Percentiles rank a stretch among this genome's conserved stretches.
These are phyloP conservation scores for Pseudocercospora eumusae DNA, from an alignment of 2,329 filamentous ascomycete species.

Conservation along the genomic window DNA sequence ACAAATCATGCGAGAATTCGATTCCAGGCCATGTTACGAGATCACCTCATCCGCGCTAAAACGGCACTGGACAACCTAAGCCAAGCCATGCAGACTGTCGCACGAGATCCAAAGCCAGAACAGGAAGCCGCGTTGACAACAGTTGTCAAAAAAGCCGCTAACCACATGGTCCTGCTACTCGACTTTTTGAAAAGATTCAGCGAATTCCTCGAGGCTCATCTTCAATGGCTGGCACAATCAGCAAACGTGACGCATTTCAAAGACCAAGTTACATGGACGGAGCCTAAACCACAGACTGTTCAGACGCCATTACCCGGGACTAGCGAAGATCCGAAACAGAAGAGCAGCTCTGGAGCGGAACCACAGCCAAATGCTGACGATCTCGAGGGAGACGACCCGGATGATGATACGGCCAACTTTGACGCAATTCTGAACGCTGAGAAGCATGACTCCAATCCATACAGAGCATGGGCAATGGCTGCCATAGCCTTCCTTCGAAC, in stretches of 20 bases:
- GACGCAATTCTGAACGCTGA: no score
- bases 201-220: constrained; percentile 6
- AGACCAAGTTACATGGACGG: constrained; percentile 7
- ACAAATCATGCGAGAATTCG: constrained; percentile 2
- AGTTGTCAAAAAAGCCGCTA: not conserved
- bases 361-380: not conserved
- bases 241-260: constrained; percentile 1
- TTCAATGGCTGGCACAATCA: constrained; percentile 8
- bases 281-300: not conserved
- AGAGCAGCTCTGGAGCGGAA: not conserved
- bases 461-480: no score
- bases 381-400: no score
- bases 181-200: constrained; percentile 1
- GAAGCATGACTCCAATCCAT: no score
- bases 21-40: not conserved
- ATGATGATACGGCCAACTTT: no score
- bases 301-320: not conserved
- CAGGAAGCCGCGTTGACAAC: not conserved
- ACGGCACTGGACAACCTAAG: not conserved
- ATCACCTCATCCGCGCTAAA: not conserved
- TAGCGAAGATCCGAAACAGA: no score
- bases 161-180: not conserved
- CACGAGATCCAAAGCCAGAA: not conserved
- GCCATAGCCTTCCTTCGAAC: no score
- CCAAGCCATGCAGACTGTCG: not conserved